Evolutionary conservation across 805 yeast genomes (phyloP).

Genomic region (Candida xyloterini): DNA sequence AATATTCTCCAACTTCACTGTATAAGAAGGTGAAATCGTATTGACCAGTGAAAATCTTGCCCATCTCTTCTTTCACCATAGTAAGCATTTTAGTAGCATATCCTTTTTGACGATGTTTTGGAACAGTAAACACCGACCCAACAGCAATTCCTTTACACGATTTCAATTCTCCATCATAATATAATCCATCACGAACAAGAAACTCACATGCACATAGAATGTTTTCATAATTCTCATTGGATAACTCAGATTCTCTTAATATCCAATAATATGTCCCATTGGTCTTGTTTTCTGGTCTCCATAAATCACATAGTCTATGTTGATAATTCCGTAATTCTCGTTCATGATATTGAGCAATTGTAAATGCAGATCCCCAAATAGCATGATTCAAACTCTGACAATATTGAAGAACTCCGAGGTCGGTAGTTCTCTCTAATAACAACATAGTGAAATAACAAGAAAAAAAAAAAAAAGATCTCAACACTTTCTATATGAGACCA

Average conservation of each 20-base stretch:
- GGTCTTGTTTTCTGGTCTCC: constrained; percentile 10
- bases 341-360: constrained; percentile 22
- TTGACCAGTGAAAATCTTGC: constrained; percentile 24
- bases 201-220: constrained; percentile 32
- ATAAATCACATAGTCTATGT: constrained; percentile 21
- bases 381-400: constrained; percentile 23
- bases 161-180: constrained; percentile 6
- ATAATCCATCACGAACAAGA: constrained; percentile 25
- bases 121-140: constrained; percentile 59
- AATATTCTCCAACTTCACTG: constrained; percentile 72
- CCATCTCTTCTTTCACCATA: constrained; percentile 28
- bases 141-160: constrained; percentile 34
- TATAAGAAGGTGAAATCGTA: constrained; percentile 47
- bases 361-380: constrained; percentile 28
- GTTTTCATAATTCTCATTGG: constrained; percentile 13
- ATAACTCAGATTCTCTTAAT: constrained; percentile 20
- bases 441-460: constrained; percentile 3
- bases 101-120: constrained; percentile 49
- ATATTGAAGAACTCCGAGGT: constrained; percentile 17
- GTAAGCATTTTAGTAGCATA: constrained; percentile 50
- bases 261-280: constrained; percentile 30
- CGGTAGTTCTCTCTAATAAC: constrained; percentile 21
- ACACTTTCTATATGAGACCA: constrained; percentile 18
- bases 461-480: background rate
- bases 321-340: constrained; percentile 23